Base-by-base conservation (phyloP, 2,329 filamentous ascomycete species). In the Leptographium wingfieldii region DNA sequence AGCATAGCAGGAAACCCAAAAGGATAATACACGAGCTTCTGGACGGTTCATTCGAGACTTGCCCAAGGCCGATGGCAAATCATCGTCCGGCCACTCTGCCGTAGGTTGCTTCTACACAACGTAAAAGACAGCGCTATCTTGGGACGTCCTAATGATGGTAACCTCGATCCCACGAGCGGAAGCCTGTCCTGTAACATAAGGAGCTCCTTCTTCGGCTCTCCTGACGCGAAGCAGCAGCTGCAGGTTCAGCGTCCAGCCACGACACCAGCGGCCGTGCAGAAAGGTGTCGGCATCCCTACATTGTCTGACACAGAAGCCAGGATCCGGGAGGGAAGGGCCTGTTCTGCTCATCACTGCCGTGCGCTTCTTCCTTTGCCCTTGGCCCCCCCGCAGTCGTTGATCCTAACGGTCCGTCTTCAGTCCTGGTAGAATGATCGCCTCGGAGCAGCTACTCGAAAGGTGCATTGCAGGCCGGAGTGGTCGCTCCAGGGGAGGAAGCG, bases 381-480 rank as follows among this genome's bases (percentile, higher is more conserved):
- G 2, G 22, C 19, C 2, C 43, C 19, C 19, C 19, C 12, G 19
- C 3, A 19, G 19, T 19, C 43, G 22, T 9, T 6, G 16, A 46
- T 46, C 16, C 19, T 11, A 5, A 22, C 4, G 1, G 1, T 27
- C 48, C 48, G 22, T 16, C 22, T n/a, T 46, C 38, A 43, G 38
- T 56, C 55, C 11, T 35, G 14, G 3, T 31, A 35, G 33, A 9
- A 14, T 1, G 22, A 7, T 19, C 9, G 27, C 2, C 27, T 19
- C 12, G 51, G 29, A 5, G 11, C 25, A 2, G 55, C 29, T 31
- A 61, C 40, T 3, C 55, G 43, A 60, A 65, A 61, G 3, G 52
- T 53, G 49, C 60, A 59, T 33, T 56, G 27, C 11, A 65, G 60
- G 5, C 62, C 63, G 25, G 62, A 63, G 38, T 65, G 63, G 57